These are phyloP conservation scores for Rhodomyrtus psidioides DNA, from an alignment of 441 rosid genomes.

Conservation along the genomic window DNA sequence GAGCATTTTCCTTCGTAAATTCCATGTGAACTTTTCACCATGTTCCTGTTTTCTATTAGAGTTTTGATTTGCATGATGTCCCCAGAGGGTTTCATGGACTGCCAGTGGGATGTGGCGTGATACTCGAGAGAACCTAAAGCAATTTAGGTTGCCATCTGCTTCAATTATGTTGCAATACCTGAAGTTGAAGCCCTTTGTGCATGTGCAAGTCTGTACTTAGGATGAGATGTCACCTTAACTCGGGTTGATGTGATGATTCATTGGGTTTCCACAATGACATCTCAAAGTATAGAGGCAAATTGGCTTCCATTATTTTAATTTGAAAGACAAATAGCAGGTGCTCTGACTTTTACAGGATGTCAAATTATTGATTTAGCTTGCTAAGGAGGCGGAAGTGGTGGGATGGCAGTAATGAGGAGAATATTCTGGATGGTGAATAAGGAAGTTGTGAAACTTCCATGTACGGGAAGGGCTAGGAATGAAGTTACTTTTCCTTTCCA, in stretches of 20 bases:
- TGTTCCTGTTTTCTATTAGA: background rate
- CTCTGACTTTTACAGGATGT: background rate
- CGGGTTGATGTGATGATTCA: background rate
- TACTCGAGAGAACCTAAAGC: background rate
- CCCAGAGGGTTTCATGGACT: background rate
- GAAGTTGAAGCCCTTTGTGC: background rate
- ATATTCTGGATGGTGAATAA: background rate
- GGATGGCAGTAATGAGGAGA: background rate
- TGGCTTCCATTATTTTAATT: background rate
- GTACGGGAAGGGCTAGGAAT: background rate
- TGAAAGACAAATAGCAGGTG: background rate
- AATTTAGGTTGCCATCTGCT: background rate
- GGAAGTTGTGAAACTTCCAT: background rate
- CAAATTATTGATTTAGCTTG: background rate
- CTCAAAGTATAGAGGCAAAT: background rate
- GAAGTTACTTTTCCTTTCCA: background rate
- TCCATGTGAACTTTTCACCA: background rate
- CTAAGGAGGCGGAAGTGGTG: background rate
- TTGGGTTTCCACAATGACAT: background rate
- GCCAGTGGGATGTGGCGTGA: background rate
- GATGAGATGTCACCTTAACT: background rate
- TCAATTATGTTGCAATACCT: background rate
- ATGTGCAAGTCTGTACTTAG: background rate
- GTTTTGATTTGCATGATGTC: background rate
- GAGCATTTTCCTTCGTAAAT: background rate